Conservation (phyloP, 2,329 filamentous ascomycete species). For the Phialophora verrucosa region DNA sequence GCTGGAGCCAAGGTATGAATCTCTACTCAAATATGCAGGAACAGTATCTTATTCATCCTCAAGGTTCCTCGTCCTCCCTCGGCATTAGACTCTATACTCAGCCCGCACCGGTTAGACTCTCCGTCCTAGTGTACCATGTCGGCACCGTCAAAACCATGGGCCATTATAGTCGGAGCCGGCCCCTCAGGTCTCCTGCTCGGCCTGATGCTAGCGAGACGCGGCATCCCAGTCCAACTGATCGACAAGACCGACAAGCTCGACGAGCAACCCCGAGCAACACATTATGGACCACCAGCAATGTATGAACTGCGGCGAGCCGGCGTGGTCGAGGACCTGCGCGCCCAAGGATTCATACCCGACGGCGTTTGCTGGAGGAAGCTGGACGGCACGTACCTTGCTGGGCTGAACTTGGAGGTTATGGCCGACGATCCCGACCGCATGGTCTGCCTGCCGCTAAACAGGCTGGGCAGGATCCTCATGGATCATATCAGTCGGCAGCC, state of each 20-base stretch:
- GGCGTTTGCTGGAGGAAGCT: slow-evolving; percentile 55
- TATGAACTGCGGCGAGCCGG: slow-evolving; percentile 64
- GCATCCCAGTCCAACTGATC: slow-evolving; percentile 48
- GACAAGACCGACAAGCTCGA: slow-evolving; percentile 63
- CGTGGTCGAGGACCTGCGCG: slow-evolving; percentile 58
- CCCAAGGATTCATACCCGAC: slow-evolving; percentile 48
- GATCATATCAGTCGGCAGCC: slow-evolving; percentile 46
- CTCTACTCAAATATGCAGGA: neutral
- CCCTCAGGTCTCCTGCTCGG: slow-evolving; percentile 44
- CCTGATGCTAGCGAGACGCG: slow-evolving; percentile 43
- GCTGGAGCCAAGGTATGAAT: neutral
- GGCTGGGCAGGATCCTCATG: slow-evolving; percentile 51
- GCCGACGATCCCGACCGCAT: slow-evolving; percentile 46
- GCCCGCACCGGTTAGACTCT: neutral
- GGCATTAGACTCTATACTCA: neutral
- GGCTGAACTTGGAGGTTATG: slow-evolving; percentile 40
- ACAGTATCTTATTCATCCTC: neutral
- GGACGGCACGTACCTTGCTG: slow-evolving; percentile 45
- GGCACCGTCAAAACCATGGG: slow-evolving; percentile 24
- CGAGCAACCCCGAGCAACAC: slow-evolving; percentile 67
- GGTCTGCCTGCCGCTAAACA: slow-evolving; percentile 53
- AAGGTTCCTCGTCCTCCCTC: neutral
- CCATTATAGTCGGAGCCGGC: slow-evolving; percentile 44
- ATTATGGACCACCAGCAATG: slow-evolving; percentile 65
- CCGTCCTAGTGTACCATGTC: slow-evolving; percentile 3